Percentiles rank a stretch among this genome's conserved stretches.
phyloP scores from a whole-genome alignment of 768 basidiomycete species.

The Pleurotus djamor region DNA sequence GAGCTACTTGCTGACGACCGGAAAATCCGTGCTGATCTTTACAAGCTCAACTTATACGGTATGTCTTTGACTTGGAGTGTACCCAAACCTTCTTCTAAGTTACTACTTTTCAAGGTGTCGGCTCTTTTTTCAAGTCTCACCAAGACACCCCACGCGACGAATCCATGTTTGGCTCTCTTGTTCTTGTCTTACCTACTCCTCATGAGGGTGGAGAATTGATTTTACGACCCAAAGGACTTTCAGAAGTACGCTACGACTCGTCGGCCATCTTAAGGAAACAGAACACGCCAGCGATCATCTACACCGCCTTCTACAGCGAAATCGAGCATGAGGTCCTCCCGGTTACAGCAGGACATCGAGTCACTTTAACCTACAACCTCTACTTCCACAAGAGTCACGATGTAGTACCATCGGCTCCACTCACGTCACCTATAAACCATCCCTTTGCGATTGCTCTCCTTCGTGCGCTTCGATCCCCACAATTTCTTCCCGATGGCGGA shows the following conservation, averaged over 20 bases:
- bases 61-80: neutral
- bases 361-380: conserved; percentile 41
- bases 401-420: neutral
- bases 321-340: conserved; percentile 42
- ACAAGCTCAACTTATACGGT: conserved; percentile 49
- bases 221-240: conserved; percentile 22
- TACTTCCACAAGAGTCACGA: conserved; percentile 5
- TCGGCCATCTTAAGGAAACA: conserved; percentile 16
- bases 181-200: conserved; percentile 38
- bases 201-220: conserved; percentile 41
- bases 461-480: conserved; percentile 24
- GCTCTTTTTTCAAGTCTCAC: conserved; percentile 45
- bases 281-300: conserved; percentile 19
- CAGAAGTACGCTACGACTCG: conserved; percentile 35
- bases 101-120: conserved; percentile 4
- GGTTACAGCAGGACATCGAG: conserved; percentile 34
- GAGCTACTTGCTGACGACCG: conserved; percentile 16
- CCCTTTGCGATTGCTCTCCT: conserved; percentile 12
- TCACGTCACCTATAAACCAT: neutral
- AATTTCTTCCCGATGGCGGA: conserved; percentile 36
- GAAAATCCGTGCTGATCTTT: conserved; percentile 28
- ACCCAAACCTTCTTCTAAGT: neutral
- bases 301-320: conserved; percentile 39
- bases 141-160: conserved; percentile 39
- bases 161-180: conserved; percentile 48